Base-by-base conservation (phyloP, 2,329 filamentous ascomycete genomes). In the Cytospora schulzeri region DNA sequence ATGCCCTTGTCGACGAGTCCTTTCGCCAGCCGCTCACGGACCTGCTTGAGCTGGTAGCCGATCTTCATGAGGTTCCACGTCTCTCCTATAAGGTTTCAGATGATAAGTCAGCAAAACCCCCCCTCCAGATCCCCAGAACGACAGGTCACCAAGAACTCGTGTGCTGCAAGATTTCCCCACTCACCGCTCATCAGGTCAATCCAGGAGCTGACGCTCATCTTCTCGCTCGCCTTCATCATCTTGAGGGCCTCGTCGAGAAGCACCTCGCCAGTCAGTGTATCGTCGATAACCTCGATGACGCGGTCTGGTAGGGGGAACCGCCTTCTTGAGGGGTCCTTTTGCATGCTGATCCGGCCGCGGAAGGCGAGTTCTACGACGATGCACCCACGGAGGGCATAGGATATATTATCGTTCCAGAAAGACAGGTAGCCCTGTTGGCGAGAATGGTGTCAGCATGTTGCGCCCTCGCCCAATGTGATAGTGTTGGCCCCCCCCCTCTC, bases 1-100 rank as follows among this genome's bases (percentile, higher is more conserved):
- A 99, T 97, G 74, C 95, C 95, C 82, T 99, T 99, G 82, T 99
- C 95, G 69, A 99, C 95, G 54, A 99, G 87, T 38, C 95, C 95
- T 80, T 99, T 99, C 74, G 93, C 94, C 64, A 99, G 86, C 64
- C 95, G 91, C 82, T 99, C 95, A 75, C 95, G 93, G 65, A 99
- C 95, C 84, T 99, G 95, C 82, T 99, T 99, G 72, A 99, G 86
- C 82, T 99, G 95, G 79, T 99, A 99, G 76, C 95, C 95, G 73
- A 99, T 99, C 84, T 99, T 99, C 95, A 99, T 98, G 69, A 99
- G 82, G 76, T 99, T 99, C 95, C 95, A 99, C 62, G 95, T 99
- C 80, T 99, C 95, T 76, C 95, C 94, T 98, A 74, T 41, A 51
- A 28, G 41, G 19, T 38, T 29, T 15, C 53, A 35, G 14, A 29